These are phyloP conservation scores for Rosa chinensis DNA, from an alignment of 306 rosid genomes.

Conservation along the genomic window DNA sequence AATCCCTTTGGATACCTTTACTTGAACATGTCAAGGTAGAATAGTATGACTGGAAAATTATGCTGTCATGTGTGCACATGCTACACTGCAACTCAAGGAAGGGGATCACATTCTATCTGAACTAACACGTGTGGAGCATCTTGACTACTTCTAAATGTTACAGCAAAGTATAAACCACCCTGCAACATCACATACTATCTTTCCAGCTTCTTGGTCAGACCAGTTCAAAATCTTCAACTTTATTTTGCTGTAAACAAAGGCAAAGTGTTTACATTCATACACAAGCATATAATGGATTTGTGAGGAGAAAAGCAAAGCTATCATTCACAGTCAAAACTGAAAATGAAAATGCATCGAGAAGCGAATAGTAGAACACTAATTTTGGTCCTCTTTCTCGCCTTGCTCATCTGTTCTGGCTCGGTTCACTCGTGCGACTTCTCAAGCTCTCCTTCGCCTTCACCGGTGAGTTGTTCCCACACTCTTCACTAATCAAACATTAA, in stretches of 20 bases:
- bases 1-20: not conserved
- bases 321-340: not conserved
- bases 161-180: not conserved
- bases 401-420: conserved; percentile 25
- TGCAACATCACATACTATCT: conserved; percentile 5
- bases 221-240: not conserved
- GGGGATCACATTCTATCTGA: not conserved
- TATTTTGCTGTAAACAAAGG: not conserved
- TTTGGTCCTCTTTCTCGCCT: conserved; percentile 11
- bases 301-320: not conserved
- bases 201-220: conserved; percentile 1
- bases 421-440: conserved; percentile 21
- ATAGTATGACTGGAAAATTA: not conserved
- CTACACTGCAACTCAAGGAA: not conserved
- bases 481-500: not conserved
- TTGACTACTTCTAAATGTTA: conserved; percentile 10
- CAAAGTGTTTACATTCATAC: not conserved
- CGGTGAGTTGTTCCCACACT: conserved; percentile 28
- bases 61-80: not conserved
- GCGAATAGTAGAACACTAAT: conserved; percentile 17
- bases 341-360: conserved; percentile 29
- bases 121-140: conserved; percentile 14
- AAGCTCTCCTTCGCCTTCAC: conserved; percentile 47
- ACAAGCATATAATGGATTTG: not conserved
- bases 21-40: not conserved